Evolutionary conservation across 1,284 basidiomycete species (phyloP).

Genomic region (Cutaneotrichosporon mucoides): DNA sequence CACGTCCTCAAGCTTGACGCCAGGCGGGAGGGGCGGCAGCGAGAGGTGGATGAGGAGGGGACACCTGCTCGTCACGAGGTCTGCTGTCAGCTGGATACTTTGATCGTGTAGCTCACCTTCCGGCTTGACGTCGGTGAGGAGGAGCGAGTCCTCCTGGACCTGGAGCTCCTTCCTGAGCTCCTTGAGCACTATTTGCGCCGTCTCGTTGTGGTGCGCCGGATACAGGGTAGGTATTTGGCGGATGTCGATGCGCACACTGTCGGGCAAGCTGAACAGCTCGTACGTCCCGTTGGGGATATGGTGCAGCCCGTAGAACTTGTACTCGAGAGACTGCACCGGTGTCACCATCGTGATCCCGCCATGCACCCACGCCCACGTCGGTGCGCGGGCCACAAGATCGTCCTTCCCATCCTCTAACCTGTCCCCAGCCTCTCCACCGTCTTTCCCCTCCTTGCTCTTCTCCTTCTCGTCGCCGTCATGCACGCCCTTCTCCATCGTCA

Average conservation of each 20-base stretch:
- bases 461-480: neutral
- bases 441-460: slow-evolving; percentile 9
- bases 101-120: slow-evolving; percentile 31
- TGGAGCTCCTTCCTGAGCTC: slow-evolving; percentile 55
- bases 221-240: slow-evolving; percentile 62
- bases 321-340: slow-evolving; percentile 26
- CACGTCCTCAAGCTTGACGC: slow-evolving; percentile 24
- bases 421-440: slow-evolving; percentile 32
- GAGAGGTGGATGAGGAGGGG: slow-evolving; percentile 42
- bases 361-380: slow-evolving; percentile 6
- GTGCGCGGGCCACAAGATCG: neutral
- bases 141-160: slow-evolving; percentile 27
- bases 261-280: slow-evolving; percentile 65
- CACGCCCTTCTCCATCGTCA: slow-evolving; percentile 32
- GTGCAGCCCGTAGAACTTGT: slow-evolving; percentile 60
- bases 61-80: slow-evolving; percentile 25
- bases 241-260: slow-evolving; percentile 52
- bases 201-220: slow-evolving; percentile 50
- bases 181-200: slow-evolving; percentile 62
- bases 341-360: slow-evolving; percentile 1
- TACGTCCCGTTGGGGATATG: slow-evolving; percentile 71
- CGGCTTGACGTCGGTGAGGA: slow-evolving; percentile 28
- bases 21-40: slow-evolving; percentile 38
- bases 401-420: neutral
- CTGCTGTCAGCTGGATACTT: slow-evolving; percentile 1